phyloP scores from a whole-genome alignment of 768 basidiomycete genomes.

The Pleurotus tuoliensis region DNA sequence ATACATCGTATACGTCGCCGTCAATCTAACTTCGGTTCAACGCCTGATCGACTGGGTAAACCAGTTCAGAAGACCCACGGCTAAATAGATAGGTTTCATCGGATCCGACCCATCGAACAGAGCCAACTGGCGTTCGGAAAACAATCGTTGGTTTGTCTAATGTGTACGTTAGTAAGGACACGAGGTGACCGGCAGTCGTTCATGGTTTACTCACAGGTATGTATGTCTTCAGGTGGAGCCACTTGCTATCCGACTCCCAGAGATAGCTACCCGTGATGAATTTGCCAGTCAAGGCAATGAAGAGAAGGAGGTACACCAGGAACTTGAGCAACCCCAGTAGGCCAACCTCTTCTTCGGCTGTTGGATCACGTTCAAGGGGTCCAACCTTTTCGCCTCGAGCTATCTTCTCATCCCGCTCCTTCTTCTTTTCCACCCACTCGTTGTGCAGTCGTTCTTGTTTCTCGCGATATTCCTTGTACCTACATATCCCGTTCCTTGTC shows the following conservation, averaged over 20 bases:
- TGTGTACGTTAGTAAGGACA: conserved; percentile 6
- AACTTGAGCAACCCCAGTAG: conserved; percentile 66
- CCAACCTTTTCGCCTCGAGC: conserved; percentile 71
- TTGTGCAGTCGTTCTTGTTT: conserved; percentile 57
- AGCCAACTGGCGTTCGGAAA: conserved; percentile 68
- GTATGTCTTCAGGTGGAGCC: conserved; percentile 54
- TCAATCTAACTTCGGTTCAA: conserved; percentile 56
- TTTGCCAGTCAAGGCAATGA: conserved; percentile 62
- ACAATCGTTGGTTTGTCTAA: conserved; percentile 59
- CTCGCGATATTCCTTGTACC: conserved; percentile 64
- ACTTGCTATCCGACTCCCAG: conserved; percentile 78
- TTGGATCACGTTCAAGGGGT: conserved; percentile 71
- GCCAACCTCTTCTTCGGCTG: conserved; percentile 63
- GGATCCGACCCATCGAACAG: conserved; percentile 68
- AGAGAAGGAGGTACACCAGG: conserved; percentile 49
- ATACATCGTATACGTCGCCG: conserved; percentile 90
- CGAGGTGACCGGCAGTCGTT: neutral
- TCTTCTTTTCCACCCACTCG: conserved; percentile 67
- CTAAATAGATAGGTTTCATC: conserved; percentile 75
- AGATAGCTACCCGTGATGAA: conserved; percentile 84
- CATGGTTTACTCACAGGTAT: conserved; percentile 50
- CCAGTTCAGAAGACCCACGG: conserved; percentile 45
- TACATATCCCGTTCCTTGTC: conserved; percentile 22
- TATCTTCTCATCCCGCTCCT: conserved; percentile 68
- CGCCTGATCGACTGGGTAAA: conserved; percentile 9